A percentile compares a stretch with the other conserved stretches of the same genome.
phyloP scores from a whole-genome alignment of 2,329 filamentous ascomycete species.

The Curvularia lunata region DNA sequence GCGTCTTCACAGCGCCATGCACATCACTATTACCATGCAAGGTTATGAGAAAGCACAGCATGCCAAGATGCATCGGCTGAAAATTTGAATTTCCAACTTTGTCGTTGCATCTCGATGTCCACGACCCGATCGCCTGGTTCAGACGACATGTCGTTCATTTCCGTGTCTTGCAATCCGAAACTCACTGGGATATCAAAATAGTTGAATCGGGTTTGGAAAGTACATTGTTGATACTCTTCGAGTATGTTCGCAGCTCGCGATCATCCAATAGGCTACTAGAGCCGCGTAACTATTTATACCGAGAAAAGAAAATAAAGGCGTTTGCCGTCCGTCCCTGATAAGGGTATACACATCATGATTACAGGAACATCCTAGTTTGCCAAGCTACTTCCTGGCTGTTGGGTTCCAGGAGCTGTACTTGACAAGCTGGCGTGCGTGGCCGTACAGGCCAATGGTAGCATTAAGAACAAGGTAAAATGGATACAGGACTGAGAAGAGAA shows the following conservation, averaged over 20 bases:
- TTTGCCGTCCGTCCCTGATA: neutral
- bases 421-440: constrained; percentile 55
- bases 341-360: constrained; percentile 2
- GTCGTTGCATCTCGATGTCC: neutral
- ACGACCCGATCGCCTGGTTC: neutral
- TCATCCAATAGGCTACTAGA: neutral
- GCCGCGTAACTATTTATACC: constrained; percentile 1
- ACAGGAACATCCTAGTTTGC: neutral
- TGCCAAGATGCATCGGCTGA: neutral
- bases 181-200: neutral
- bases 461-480: constrained; percentile 54
- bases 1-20: neutral
- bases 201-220: neutral
- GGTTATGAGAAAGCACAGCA: neutral
- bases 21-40: neutral
- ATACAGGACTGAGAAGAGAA: constrained; percentile 53
- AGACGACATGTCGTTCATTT: neutral
- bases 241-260: neutral
- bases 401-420: constrained; percentile 58
- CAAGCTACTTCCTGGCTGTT: constrained; percentile 47
- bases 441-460: constrained; percentile 56
- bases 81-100: neutral
- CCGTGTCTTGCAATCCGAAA: neutral
- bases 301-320: neutral
- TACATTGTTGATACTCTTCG: constrained; percentile 1